Percentiles rank a stretch among this genome's conserved stretches.
phyloP scores from a whole-genome alignment of 768 basidiomycete species.

The Pleurotus tuoliensis region DNA sequence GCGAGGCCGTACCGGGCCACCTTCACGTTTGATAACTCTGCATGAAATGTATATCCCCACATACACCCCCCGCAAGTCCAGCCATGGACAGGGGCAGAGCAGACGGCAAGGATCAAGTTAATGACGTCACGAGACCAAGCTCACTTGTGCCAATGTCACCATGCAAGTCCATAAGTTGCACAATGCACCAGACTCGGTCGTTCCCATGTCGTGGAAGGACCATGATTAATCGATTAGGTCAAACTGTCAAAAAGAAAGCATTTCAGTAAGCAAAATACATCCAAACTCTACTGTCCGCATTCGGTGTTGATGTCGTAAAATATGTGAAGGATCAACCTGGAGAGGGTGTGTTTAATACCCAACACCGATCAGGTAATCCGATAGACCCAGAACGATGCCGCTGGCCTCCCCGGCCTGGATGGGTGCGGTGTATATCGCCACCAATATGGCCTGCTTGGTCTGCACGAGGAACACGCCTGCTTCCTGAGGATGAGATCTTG shows the following conservation, averaged over 20 bases:
- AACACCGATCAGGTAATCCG: conserved; percentile 69
- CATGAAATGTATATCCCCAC: too few species aligned
- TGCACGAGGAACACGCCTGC: conserved; percentile 75
- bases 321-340: neutral
- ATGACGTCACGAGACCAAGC: too few species aligned
- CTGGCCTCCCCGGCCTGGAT: conserved; percentile 64
- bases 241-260: neutral
- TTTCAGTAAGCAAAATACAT: neutral
- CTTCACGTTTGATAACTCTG: too few species aligned
- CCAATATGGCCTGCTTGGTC: conserved; percentile 82
- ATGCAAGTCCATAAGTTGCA: too few species aligned
- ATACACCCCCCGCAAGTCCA: too few species aligned
- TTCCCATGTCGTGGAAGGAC: too few species aligned
- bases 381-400: conserved; percentile 61
- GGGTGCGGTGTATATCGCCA: conserved; percentile 70
- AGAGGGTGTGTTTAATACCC: conserved; percentile 34
- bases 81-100: too few species aligned
- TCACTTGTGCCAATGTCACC: too few species aligned
- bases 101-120: too few species aligned
- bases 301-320: neutral
- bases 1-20: too few species aligned
- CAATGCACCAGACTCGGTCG: too few species aligned
- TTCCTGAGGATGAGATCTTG: conserved; percentile 37
- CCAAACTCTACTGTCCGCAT: neutral
- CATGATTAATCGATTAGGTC: too few species aligned